Evolutionary conservation across 2,329 filamentous ascomycete species (phyloP).

Genomic region (Sarocladium strictum): DNA sequence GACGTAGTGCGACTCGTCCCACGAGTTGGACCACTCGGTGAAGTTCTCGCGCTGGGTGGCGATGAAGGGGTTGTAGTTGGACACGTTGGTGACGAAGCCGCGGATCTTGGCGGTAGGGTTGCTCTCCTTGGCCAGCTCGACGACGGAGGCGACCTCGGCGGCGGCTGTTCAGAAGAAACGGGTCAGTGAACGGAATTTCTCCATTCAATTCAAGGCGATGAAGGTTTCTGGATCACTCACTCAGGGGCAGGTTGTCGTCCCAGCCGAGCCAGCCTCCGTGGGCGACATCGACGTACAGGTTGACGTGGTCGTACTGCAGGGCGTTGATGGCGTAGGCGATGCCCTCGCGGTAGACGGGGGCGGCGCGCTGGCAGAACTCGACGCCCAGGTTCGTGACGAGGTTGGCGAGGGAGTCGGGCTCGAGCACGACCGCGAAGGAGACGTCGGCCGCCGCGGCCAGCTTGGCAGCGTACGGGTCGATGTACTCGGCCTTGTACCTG

Average conservation of each 20-base stretch:
- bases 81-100: constrained; percentile 39
- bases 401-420: constrained; percentile 39
- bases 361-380: constrained; percentile 30
- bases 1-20: constrained; percentile 35
- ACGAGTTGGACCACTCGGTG: constrained; percentile 32
- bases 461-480: constrained; percentile 32
- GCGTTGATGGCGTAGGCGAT: constrained; percentile 34
- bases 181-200: too few relatives aligned
- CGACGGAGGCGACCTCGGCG: constrained; percentile 32
- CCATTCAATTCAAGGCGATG: too few relatives aligned
- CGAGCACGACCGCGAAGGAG: constrained; percentile 36
- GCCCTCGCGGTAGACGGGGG: constrained; percentile 32
- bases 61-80: constrained; percentile 35
- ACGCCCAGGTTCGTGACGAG: constrained; percentile 32
- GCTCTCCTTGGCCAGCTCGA: constrained; percentile 23
- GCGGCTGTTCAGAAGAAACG: constrained; percentile 23
- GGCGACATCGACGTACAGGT: constrained; percentile 35
- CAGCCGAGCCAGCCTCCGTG: constrained; percentile 39
- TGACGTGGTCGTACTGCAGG: constrained; percentile 30
- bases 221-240: constrained; percentile 15
- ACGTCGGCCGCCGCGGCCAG: constrained; percentile 30
- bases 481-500: constrained; percentile 33
- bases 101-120: constrained; percentile 24
- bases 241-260: constrained; percentile 30
- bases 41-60: constrained; percentile 31